Evolutionary conservation across 1,284 basidiomycete species (phyloP), one percentile per base, ranked within the genome.

Genomic region (Cerioporus squamosus): DNA sequence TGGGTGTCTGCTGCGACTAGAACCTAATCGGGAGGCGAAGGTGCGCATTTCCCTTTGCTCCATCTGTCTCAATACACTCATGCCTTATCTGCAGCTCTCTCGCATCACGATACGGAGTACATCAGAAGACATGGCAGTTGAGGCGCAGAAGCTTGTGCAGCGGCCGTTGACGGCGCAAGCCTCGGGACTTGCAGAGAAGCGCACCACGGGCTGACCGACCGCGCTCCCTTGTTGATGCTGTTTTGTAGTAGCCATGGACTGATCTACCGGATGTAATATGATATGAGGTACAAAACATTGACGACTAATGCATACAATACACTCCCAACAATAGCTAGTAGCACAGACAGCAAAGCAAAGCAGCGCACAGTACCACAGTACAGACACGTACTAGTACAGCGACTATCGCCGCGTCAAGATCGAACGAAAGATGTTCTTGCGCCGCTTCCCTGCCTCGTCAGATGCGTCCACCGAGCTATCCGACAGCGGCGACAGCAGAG

Each of bases 11-110:
- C 77, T 98, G 66, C 84, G 97, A 54, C 73, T 98, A 46, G 97
- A 99, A 75, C 97, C 97, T 1, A 99, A 98, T 77, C 84, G 85
- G 55, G 94, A 96, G 60, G 96, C 95, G 17, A 97, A 97, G 83
- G 94, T 93, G 70, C 57, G 81, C 3, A 36, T 12, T 17, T 14
- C 43, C 17, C 15, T 24, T 7, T 9, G 14, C 12, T 5, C 15
- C 9, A 22, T 44, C 9, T 5, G 12, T 23, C 24, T 46, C 15
- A 9, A 33, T 14, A 8, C 10, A 18, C 51, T 55, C 15, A 53
- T 38, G 4, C 44, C 14, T 65, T 63, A 44, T 64, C 22, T 5
- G 23, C 39, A 96, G 94, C 80, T 98, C 47, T 97, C 95, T 73
- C 91, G 97, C 52, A 73, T 99, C 60, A 99, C 97, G 8, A 84